Conservation (phyloP, 2,329 filamentous ascomycete genomes). For the Aspergillus piperis region DNA sequence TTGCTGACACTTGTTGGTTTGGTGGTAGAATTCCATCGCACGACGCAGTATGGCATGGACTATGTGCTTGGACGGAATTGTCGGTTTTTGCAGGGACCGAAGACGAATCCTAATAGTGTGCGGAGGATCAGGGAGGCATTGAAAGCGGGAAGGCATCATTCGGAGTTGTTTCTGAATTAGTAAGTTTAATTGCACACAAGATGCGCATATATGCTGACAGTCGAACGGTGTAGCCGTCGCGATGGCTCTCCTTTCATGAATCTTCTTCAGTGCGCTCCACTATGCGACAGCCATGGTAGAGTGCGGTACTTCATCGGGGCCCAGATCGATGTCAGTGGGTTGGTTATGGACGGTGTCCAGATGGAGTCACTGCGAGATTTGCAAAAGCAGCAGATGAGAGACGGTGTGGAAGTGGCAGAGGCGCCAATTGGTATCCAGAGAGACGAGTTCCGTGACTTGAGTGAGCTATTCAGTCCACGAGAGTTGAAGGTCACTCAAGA, state of each 20-base stretch:
- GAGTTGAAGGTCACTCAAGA: conserved; percentile 67
- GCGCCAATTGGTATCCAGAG: conserved; percentile 36
- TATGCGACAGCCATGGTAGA: conserved; percentile 67
- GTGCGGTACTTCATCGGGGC: conserved; percentile 72
- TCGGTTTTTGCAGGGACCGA: conserved; percentile 74
- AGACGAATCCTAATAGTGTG: conserved; percentile 65
- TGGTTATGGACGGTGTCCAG: conserved; percentile 66
- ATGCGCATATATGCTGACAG: neutral
- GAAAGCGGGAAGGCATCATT: conserved; percentile 66
- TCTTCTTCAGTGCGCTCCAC: conserved; percentile 70
- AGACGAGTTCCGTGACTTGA: conserved; percentile 66
- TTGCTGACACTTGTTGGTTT: neutral
- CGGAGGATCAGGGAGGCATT: conserved; percentile 64
- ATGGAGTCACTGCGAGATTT: conserved; percentile 63
- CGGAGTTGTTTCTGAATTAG: conserved; percentile 76
- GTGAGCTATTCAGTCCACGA: conserved; percentile 67
- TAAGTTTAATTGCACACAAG: conserved; percentile 38
- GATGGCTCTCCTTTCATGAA: conserved; percentile 79
- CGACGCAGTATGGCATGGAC: conserved; percentile 72
- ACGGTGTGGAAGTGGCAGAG: neutral
- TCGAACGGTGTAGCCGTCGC: conserved; percentile 53
- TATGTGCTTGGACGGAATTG: conserved; percentile 77
- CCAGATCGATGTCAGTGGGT: conserved; percentile 69
- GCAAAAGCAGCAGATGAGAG: conserved; percentile 33
- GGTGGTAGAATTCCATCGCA: conserved; percentile 66